Evolutionary conservation across 2,329 filamentous ascomycete species (phyloP), one percentile per base, ranked within the genome.

Genomic region (Neofusicoccum sp.): DNA sequence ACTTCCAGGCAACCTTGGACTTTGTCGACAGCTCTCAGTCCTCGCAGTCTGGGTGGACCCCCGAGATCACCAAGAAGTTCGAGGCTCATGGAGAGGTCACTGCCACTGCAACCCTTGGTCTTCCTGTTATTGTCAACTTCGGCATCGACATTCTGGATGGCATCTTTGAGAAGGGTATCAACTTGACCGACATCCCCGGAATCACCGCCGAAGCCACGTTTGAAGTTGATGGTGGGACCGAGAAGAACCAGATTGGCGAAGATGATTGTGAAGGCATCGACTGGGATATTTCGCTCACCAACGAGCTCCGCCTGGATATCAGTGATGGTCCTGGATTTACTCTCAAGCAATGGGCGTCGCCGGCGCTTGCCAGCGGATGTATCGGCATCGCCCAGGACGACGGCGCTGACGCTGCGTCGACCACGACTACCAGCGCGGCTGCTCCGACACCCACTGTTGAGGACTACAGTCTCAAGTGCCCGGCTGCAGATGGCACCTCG

Each of bases 101-200:
- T 5, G 63, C 64, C 14, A 49, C 33, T 0, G 65, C 65, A 4
- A 43, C 50, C 16, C 39, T 66, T 6, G 43, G 61, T 14, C 48
- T 66, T 2, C 65, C 65, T 5, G 61, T 66, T 4, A 58, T 31
- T 9, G n/a, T 58, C 54, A 58, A 45, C 37, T 58, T 58, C 31
- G 54, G 54, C n/a, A 58, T 66, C 33, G 56, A 63, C 52, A 65
- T 66, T 3, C 16, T 65, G 14, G 49, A 65, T 29, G 65, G 65
- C 22, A 41, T 44, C 2, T 64, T 61, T 31, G 49, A 50, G 16
- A 62, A 65, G 56, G 50, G 56, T 28, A 45, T 66, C 37, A 56
- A 61, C 11, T 61, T 66, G 16, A 64, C 58, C 3, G 64, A 66
- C 22, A 60, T 48, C n/a, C 65, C 65, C 3, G 61, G 47, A 5